These are phyloP conservation scores for Clathrospora elynae DNA, from an alignment of 2,329 filamentous ascomycete genomes.

Conservation along the genomic window DNA sequence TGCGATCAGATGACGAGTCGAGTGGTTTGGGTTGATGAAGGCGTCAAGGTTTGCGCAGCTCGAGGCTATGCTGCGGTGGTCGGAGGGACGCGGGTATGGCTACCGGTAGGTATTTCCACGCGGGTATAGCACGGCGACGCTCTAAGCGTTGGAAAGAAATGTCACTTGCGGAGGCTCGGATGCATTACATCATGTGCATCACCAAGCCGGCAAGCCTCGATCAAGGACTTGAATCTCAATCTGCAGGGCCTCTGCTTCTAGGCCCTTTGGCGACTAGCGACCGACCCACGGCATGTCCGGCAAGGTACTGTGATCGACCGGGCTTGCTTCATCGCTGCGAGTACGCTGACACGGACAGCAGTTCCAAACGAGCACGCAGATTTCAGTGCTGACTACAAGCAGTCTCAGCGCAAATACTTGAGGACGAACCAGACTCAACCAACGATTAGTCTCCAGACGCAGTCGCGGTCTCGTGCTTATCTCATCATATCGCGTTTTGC, in stretches of 20 bases:
- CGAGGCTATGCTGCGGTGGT: neutral
- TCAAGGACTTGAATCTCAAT: constrained; percentile 24
- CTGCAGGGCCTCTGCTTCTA: constrained; percentile 24
- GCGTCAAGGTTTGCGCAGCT: constrained; percentile 3
- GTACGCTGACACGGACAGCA: constrained; percentile 10
- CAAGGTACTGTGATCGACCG: constrained; percentile 25
- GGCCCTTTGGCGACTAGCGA: constrained; percentile 27
- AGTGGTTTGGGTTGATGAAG: constrained; percentile 1
- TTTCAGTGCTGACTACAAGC: too few relatives aligned
- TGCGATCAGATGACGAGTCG: neutral
- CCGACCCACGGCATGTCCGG: constrained; percentile 36
- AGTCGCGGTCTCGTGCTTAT: too few relatives aligned
- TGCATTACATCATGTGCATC: constrained; percentile 37
- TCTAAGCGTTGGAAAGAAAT: constrained; percentile 17
- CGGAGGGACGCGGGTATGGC: constrained; percentile 10
- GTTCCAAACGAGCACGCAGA: constrained; percentile 6
- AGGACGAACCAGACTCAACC: too few relatives aligned
- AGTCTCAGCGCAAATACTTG: too few relatives aligned
- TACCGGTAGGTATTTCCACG: constrained; percentile 17
- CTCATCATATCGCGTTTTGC: too few relatives aligned
- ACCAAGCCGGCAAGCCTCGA: constrained; percentile 17
- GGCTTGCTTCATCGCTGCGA: constrained; percentile 6
- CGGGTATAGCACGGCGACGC: constrained; percentile 20
- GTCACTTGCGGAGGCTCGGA: constrained; percentile 21
- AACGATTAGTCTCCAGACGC: too few relatives aligned